phyloP scores from a whole-genome alignment of 768 basidiomycete genomes.

The Lentinula guzmanii region DNA sequence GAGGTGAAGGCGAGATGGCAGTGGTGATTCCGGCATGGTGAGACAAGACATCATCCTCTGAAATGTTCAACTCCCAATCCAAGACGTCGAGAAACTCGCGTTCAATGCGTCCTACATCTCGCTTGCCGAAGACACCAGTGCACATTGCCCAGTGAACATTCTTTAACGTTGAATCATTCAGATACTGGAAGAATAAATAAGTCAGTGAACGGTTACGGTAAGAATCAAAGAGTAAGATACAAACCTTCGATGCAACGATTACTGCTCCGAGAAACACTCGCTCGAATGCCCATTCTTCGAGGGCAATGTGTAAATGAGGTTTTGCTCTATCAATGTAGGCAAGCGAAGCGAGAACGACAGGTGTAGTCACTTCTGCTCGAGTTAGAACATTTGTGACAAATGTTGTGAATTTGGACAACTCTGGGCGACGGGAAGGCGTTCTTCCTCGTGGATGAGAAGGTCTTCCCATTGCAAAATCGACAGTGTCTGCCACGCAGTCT shows the following conservation, averaged over 20 bases:
- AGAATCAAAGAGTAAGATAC: slow-evolving; percentile 9
- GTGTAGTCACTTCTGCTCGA: slow-evolving; percentile 67
- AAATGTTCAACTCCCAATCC: slow-evolving; percentile 64
- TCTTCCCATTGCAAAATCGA: slow-evolving; percentile 69
- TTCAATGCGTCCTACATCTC: slow-evolving; percentile 76
- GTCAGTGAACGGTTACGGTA: not conserved
- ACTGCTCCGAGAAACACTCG: slow-evolving; percentile 87
- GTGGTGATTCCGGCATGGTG: slow-evolving; percentile 32
- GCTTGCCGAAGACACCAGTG: slow-evolving; percentile 76
- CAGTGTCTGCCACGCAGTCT: slow-evolving; percentile 63
- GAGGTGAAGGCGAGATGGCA: slow-evolving; percentile 13
- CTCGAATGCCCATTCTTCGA: slow-evolving; percentile 84
- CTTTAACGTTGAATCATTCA: slow-evolving; percentile 86
- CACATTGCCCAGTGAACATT: slow-evolving; percentile 87
- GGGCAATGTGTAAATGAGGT: slow-evolving; percentile 73
- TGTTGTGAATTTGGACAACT: slow-evolving; percentile 52
- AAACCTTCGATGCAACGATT: slow-evolving; percentile 80
- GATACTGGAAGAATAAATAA: slow-evolving; percentile 42
- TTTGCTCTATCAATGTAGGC: slow-evolving; percentile 76
- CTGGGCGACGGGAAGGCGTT: slow-evolving; percentile 36
- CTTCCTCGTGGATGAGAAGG: slow-evolving; percentile 56
- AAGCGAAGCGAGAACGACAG: slow-evolving; percentile 63
- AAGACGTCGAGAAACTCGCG: slow-evolving; percentile 78
- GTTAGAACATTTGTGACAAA: slow-evolving; percentile 65
- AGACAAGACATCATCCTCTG: slow-evolving; percentile 57